Evolutionary conservation across 192 early-diverging fungal species (phyloP), one percentile per base, ranked within the genome.

Genomic region (Phycomyces blakesleeanus): DNA sequence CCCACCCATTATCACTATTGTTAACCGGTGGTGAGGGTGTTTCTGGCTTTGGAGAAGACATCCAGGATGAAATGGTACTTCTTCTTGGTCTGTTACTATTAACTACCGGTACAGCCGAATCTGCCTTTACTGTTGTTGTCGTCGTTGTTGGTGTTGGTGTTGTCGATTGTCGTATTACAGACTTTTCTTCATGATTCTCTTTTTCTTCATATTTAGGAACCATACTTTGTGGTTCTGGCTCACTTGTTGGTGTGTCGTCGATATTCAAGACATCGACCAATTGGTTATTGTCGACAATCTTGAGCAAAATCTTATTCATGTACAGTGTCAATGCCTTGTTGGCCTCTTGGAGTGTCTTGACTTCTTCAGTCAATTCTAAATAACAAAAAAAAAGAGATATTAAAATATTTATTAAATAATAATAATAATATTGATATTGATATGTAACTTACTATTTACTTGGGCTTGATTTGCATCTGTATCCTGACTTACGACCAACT

Each of bases 251-350:
- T 2, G 10, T 49, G 10, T 60, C 59, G 39, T 72, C 69, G 29
- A 61, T 55, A 59, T 58, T 61, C 34, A 80, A 60, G 58, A 80
- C 59, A 0, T 73, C 68, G 27, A 73, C 67, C 25, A 80, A 42
- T 3, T 64, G 52, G 14, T 73, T 73, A 66, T 77, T 78, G 47
- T 79, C 74, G 71, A 90, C 73, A 67, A 90, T 90, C 66, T 85
- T 84, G 21, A 74, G 64, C 26, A 90, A 72, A 41, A 90, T 88
- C 69, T 87, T 90, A 68, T 85, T 75, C 71, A 90, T 81, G 64
- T 90, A 90, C n/a, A 86, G 74, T 60, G 67, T 59, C 63, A 90
- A 68, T 11, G 83, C 82, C 18, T 84, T 83, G 74, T 87, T 88
- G 50, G 83, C 73, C 41, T 90, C 85, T 65, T 77, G 71, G 39